Base-by-base conservation (phyloP, 2,329 filamentous ascomycete genomes). In the Dryadomyces quercivorus region DNA sequence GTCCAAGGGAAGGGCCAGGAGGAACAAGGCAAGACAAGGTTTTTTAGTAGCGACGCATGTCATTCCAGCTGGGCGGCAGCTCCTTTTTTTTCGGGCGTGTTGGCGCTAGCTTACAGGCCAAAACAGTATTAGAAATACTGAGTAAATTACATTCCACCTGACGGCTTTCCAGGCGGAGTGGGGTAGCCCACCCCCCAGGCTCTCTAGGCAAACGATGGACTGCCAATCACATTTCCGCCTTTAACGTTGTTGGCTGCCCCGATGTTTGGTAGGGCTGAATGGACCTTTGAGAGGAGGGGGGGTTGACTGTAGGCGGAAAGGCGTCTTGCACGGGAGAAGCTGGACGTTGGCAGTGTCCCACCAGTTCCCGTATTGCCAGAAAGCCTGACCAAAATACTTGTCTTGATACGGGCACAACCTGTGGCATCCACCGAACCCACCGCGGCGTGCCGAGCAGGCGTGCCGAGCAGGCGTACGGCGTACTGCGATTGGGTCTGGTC, bases 241-340 rank as follows among this genome's bases (percentile, higher is more conserved):
- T 26, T 48, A 48, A 26, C 45, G 45, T 48, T 48, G n/a, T 48
- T 31, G 26, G 26, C 36, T n/a, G 31, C 22, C 47, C 47, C 31
- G 31, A 49, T 12, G 47, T 40, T 18, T n/a, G 47, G 47, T 50
- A 50, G 47, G 47, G 47, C 47, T 50, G 47, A 50, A 49, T 21
- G 34, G 46, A 26, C 31, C 47, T 40, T 31, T 31, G 26, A 31
- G 26, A 8, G 26, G 26, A 8, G 26, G 26, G 26, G 26, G 26
- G 26, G 26, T 31, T 31, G 26, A 8, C 36, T 40, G 10, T 40
- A 40, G 36, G 36, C 36, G 36, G 36, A 40, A 40, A 40, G 36
- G 36, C 36, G 36, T 40, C 10, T 16, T 40, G 36, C 36, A 40
- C 36, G 15, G 36, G 36, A 40, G 15, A 40, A 40, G 36, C 36